A percentile compares a stretch with the other conserved stretches of the same genome.
Conservation (phyloP, 31 red algal genomes). For the Odonthalia washingtoniensis region DNA sequence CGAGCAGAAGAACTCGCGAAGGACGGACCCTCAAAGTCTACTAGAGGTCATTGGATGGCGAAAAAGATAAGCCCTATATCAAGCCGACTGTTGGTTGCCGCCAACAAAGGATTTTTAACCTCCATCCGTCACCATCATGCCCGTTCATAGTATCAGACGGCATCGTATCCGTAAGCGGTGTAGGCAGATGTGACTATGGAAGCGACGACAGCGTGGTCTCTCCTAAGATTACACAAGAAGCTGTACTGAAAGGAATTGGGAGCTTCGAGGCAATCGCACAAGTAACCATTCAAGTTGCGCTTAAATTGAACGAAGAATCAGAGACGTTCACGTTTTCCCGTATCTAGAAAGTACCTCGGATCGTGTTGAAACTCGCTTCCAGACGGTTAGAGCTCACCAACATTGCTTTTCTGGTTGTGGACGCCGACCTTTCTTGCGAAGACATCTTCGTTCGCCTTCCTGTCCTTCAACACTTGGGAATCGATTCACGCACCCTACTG, state of each 20-base stretch:
- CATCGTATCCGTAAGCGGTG: too few species aligned
- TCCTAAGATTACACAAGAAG: too few species aligned
- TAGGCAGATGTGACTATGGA: too few species aligned
- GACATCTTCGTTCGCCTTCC: conserved; percentile 13
- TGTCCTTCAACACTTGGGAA: not conserved
- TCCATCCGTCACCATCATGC: too few species aligned
- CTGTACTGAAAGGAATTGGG: not conserved
- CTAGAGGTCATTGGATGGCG: too few species aligned
- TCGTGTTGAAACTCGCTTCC: not conserved
- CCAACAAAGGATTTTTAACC: too few species aligned
- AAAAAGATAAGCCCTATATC: too few species aligned
- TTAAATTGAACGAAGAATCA: not conserved
- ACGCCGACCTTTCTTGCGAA: conserved; percentile 23
- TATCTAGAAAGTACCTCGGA: not conserved
- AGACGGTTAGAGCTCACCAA: not conserved
- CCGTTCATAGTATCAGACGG: too few species aligned
- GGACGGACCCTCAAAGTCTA: too few species aligned
- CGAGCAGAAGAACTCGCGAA: too few species aligned
- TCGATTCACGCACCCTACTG: conserved; percentile 1
- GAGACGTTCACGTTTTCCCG: conserved; percentile 18
- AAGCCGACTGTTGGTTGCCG: too few species aligned
- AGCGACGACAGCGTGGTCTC: too few species aligned
- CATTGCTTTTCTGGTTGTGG: conserved; percentile 4
- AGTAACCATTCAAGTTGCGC: not conserved
- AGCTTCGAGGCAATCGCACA: not conserved